Conservation (phyloP, 768 basidiomycete species). For the Roridomyces roridus region DNA sequence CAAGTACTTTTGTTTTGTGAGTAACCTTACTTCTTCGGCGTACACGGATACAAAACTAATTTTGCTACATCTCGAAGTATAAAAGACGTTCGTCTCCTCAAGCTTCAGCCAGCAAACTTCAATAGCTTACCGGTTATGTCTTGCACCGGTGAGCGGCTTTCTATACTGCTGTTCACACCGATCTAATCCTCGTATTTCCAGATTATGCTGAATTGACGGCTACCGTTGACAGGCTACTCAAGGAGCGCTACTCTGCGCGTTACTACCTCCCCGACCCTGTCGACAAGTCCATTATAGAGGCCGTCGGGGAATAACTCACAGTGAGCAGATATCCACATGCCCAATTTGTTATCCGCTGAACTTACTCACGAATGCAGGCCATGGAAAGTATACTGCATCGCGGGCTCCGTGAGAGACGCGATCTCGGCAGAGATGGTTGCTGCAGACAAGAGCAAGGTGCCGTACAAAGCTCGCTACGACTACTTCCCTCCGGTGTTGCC, state of each 20-base stretch:
- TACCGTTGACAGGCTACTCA: constrained; percentile 11
- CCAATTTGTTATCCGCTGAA: not conserved
- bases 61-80: too few relatives aligned
- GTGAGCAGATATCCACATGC: constrained; percentile 8
- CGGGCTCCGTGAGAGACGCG: constrained; percentile 11
- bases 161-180: too few relatives aligned
- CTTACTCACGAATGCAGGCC: constrained; percentile 20
- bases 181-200: too few relatives aligned
- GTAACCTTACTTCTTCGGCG: too few relatives aligned
- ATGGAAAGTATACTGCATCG: constrained; percentile 25
- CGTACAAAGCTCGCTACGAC: constrained; percentile 7
- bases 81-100: too few relatives aligned
- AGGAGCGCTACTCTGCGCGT: constrained; percentile 18
- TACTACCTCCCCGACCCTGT: constrained; percentile 16
- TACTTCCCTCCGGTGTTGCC: constrained; percentile 9
- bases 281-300: constrained; percentile 14
- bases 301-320: constrained; percentile 25
- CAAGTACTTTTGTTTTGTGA: too few relatives aligned
- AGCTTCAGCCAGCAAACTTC: too few relatives aligned
- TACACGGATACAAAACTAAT: too few relatives aligned
- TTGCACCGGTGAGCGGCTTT: too few relatives aligned
- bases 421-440: constrained; percentile 17
- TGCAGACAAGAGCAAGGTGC: constrained; percentile 1
- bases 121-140: too few relatives aligned
- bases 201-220: not conserved